phyloP scores from a whole-genome alignment of 176 grass and related monocot genomes.

The Carex parvula region DNA sequence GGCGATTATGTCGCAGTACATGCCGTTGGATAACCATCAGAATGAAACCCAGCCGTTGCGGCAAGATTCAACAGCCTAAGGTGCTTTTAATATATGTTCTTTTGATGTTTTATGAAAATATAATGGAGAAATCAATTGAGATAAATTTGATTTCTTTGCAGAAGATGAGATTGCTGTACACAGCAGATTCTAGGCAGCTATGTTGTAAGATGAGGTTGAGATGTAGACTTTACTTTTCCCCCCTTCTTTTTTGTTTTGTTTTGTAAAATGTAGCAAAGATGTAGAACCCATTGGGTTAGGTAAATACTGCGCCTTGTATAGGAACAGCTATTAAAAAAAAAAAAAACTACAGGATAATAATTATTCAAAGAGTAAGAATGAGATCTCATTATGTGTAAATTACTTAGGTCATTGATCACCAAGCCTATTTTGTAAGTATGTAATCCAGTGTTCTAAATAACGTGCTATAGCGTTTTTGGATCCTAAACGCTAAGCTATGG shows the following conservation, averaged over 20 bases:
- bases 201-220: background rate
- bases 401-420: background rate
- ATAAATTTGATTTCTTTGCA: background rate
- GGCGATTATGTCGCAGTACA: constrained; percentile 99
- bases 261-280: constrained; percentile 23
- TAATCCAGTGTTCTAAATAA: no score
- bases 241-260: no score
- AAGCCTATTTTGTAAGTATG: background rate
- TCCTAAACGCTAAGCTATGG: no score
- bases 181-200: background rate
- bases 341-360: constrained; percentile 2
- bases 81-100: constrained; percentile 11
- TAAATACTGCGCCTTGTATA: background rate
- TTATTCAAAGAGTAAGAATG: background rate
- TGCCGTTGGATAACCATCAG: constrained; percentile 86
- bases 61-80: constrained; percentile 50
- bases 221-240: background rate
- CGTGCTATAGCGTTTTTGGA: no score
- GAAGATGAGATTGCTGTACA: background rate
- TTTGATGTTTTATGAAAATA: background rate
- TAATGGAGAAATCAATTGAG: background rate
- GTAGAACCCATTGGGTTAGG: background rate
- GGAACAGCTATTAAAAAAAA: background rate
- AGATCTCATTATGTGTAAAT: background rate
- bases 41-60: constrained; percentile 67